phyloP scores from a whole-genome alignment of 1,284 basidiomycete genomes.

The Gomphus bonarii region DNA sequence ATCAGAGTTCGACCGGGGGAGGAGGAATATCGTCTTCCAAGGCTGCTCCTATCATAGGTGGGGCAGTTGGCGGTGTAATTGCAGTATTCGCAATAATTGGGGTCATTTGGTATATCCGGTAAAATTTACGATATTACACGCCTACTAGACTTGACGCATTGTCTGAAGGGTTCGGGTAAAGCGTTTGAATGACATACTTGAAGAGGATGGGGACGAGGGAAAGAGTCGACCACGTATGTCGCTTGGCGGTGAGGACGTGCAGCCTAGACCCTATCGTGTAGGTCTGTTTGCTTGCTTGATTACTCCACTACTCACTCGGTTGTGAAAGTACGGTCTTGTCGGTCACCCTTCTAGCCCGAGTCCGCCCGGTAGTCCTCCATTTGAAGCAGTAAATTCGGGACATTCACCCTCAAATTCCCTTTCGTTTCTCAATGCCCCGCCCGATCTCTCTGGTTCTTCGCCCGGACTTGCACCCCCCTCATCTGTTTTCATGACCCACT shows the following conservation, averaged over 20 bases:
- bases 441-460: not conserved
- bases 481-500: not conserved
- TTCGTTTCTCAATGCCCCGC: not conserved
- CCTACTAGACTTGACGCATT: not conserved
- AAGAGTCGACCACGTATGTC: not conserved
- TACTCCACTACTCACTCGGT: not conserved
- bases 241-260: conserved; percentile 4
- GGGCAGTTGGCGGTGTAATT: conserved; percentile 11
- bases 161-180: not conserved
- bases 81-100: conserved; percentile 7
- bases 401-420: conserved; percentile 3
- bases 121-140: not conserved
- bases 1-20: not conserved
- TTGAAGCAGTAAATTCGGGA: not conserved
- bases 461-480: not conserved
- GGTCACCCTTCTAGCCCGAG: not conserved
- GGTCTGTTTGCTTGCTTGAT: not conserved
- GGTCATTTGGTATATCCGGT: conserved; percentile 12
- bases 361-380: conserved; percentile 1
- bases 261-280: conserved; percentile 9
- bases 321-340: conserved; percentile 4
- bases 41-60: conserved; percentile 6
- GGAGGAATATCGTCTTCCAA: not conserved
- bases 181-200: conserved; percentile 3
- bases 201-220: not conserved